These are phyloP conservation scores for Penicillium paneum DNA, from an alignment of 2,329 filamentous ascomycete species.

Conservation along the genomic window DNA sequence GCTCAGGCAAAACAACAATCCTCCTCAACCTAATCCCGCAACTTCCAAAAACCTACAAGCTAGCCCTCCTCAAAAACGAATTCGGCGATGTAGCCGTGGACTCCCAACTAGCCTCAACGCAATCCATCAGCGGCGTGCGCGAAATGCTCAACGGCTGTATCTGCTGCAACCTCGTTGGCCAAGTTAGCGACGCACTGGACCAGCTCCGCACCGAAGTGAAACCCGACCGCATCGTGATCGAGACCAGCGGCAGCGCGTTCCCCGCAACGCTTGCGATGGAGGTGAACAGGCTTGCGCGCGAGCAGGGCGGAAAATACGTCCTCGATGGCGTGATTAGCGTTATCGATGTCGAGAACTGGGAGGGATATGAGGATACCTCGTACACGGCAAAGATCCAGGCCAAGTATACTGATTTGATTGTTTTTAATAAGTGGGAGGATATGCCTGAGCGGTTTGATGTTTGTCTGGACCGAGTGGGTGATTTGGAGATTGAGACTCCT, in stretches of 20 bases:
- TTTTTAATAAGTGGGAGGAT: slow-evolving; percentile 90
- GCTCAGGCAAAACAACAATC: slow-evolving; percentile 92
- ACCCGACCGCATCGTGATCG: slow-evolving; percentile 87
- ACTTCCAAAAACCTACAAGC: slow-evolving; percentile 79
- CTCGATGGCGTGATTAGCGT: slow-evolving; percentile 87
- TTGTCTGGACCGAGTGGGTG: slow-evolving; percentile 73
- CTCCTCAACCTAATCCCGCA: slow-evolving; percentile 93
- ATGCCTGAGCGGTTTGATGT: slow-evolving; percentile 74
- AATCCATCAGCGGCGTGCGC: slow-evolving; percentile 81
- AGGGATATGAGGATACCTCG: slow-evolving; percentile 85
- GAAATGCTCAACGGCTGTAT: slow-evolving; percentile 97
- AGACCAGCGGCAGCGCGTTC: slow-evolving; percentile 85
- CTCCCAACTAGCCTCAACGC: slow-evolving; percentile 79
- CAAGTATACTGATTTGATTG: slow-evolving; percentile 81
- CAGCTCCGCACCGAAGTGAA: slow-evolving; percentile 61
- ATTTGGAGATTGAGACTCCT: slow-evolving; percentile 74
- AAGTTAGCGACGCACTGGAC: slow-evolving; percentile 74
- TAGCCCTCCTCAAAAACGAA: slow-evolving; percentile 96
- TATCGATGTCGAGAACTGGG: slow-evolving; percentile 93
- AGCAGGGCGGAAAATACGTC: slow-evolving; percentile 59
- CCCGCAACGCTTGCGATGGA: slow-evolving; percentile 89
- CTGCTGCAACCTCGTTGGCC: slow-evolving; percentile 96
- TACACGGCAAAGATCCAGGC: slow-evolving; percentile 88
- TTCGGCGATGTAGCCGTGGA: slow-evolving; percentile 94
- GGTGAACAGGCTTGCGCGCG: slow-evolving; percentile 73